Evolutionary conservation across 164 flowering plant genomes (phyloP), one percentile per base, ranked within the genome.

Genomic region (Nymphaea colorata): DNA sequence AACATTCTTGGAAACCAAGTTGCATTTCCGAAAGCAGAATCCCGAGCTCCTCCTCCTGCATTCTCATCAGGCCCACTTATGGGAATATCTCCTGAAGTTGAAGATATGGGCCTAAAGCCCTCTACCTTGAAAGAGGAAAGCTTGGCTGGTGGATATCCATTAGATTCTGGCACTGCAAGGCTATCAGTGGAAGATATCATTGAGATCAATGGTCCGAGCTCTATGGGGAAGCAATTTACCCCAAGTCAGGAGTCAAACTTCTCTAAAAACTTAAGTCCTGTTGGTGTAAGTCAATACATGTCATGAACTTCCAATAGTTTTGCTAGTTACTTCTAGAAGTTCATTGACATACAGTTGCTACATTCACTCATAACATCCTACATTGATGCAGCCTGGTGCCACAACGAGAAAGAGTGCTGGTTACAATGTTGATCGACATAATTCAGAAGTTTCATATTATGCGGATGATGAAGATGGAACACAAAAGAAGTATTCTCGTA

Each of bases 391-490:
- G 98, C 91, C 91, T 66, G 88, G 86, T 71, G 93, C 98, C 43
- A 86, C 93, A 67, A 87, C 98, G 36, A 74, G 98, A 65, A 92
- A 92, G 76, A 77, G 73, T 71, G 75, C 81, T 74, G 75, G 80
- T 73, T 8, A 68, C 51, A 73, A 77, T 75, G 85, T 79, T 59
- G 99, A 95, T 16, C 79, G 90, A 74, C 96, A 90, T 72, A 85
- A 83, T 75, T 89, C 99, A 18, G 98, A 90, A 75, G 75, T 83
- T n/a, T 85, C 84, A 66, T 92, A 95, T 80, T 90, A 82, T 79
- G 97, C 94, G 0, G 99, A 95, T 74, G 98, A 95, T 81, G 99
- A 95, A 79, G 99, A 95, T 77, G 91, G 82, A 67, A 85, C 81
- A 66, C 79, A 68, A 69, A 90, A 84, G 67, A 95, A 95, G 75